Conservation (phyloP, 2,329 filamentous ascomycete genomes). For the Verticillium alfalfae region DNA sequence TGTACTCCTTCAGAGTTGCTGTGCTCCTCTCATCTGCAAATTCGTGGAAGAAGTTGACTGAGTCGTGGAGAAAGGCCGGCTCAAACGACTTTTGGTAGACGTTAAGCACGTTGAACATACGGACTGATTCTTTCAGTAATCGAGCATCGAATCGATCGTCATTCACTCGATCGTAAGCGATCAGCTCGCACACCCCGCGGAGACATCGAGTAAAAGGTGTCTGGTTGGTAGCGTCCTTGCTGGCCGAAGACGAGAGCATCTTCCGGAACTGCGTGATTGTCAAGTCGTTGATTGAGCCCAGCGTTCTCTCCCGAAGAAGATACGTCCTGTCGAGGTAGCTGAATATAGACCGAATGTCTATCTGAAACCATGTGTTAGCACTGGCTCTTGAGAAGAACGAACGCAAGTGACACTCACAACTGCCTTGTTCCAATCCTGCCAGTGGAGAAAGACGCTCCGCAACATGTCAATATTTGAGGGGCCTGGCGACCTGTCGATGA, state of each 20-base stretch:
- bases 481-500: constrained; percentile 20
- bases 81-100: constrained; percentile 80
- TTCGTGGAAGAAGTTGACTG: constrained; percentile 60
- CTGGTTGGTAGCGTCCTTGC: constrained; percentile 7
- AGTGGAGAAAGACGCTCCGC: constrained; percentile 48
- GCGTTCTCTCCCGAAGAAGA: constrained; percentile 66
- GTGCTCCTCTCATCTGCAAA: constrained; percentile 65
- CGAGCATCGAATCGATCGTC: constrained; percentile 51
- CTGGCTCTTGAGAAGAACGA: constrained; percentile 7
- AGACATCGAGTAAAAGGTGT: constrained; percentile 32
- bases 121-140: constrained; percentile 69
- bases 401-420: constrained; percentile 47
- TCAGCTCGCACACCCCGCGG: constrained; percentile 67
- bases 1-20: constrained; percentile 68
- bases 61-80: constrained; percentile 62
- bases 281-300: constrained; percentile 74
- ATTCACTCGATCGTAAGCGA: constrained; percentile 64
- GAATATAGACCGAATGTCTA: constrained; percentile 79
- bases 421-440: constrained; percentile 75
- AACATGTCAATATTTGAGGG: constrained; percentile 59
- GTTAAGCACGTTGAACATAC: constrained; percentile 79
- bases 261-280: constrained; percentile 69
- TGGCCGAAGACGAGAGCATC: constrained; percentile 37
- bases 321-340: constrained; percentile 92
- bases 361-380: constrained; percentile 33